These are phyloP conservation scores for Gnetum montanum DNA, from an alignment of 75 land plant species.

Conservation along the genomic window DNA sequence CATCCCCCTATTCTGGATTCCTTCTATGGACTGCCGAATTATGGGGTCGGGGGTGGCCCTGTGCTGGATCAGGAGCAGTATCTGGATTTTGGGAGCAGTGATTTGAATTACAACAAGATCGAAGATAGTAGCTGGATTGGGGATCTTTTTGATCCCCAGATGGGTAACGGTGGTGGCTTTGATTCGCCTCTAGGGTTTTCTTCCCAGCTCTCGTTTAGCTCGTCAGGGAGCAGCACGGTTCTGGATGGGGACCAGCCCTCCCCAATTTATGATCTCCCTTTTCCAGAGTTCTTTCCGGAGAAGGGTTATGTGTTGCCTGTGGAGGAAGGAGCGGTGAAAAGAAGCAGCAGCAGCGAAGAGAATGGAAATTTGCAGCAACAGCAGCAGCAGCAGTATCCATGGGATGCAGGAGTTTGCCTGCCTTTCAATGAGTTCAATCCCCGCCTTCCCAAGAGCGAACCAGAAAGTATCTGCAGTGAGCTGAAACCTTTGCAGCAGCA, in stretches of 20 bases:
- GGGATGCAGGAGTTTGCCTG: background rate
- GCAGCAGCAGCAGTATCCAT: background rate
- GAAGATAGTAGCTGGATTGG: constrained; percentile 3
- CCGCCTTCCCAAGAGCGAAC: constrained; percentile 3
- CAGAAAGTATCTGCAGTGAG: background rate
- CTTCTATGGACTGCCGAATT: background rate
- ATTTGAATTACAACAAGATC: background rate
- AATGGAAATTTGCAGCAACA: background rate
- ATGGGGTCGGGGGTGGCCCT: background rate
- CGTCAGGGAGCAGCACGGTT: constrained; percentile 4
- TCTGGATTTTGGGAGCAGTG: background rate
- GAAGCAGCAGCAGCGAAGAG: background rate
- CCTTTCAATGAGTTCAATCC: background rate
- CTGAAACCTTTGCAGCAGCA: constrained; percentile 21
- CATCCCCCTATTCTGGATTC: constrained; percentile 9
- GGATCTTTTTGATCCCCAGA: background rate
- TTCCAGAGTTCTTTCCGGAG: background rate
- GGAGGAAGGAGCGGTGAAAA: background rate
- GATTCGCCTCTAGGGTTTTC: constrained; percentile 4
- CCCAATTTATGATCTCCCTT: constrained; percentile 2
- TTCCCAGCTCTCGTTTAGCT: constrained; percentile 4
- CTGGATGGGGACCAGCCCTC: constrained; percentile 1
- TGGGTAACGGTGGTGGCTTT: background rate
- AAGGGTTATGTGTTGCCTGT: background rate
- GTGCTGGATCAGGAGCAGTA: background rate